A percentile compares a stretch with the other conserved stretches of the same genome.
These are phyloP conservation scores for Trichoderma arundinaceum DNA, from an alignment of 2,329 filamentous ascomycete species.

Conservation along the genomic window DNA sequence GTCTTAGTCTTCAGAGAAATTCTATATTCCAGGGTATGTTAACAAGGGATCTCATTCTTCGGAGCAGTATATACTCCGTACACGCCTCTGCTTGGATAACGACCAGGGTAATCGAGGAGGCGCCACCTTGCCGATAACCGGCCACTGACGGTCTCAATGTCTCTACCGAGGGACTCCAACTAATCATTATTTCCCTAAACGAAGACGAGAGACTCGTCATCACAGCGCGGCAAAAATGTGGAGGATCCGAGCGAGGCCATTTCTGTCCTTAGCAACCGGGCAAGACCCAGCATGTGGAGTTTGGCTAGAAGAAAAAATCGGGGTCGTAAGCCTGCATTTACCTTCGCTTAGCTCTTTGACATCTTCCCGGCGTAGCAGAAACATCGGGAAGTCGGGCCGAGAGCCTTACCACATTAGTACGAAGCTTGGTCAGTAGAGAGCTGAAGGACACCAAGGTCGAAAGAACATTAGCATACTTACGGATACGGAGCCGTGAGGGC, in stretches of 20 bases:
- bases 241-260: not conserved
- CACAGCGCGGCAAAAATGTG: not conserved
- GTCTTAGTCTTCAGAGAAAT: too few relatives aligned
- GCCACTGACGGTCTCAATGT: not conserved
- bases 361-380: not conserved
- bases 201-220: not conserved
- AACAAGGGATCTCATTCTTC: too few relatives aligned
- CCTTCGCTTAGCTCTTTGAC: not conserved
- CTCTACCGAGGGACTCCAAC: not conserved
- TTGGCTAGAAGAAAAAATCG: not conserved
- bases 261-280: not conserved
- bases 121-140: not conserved
- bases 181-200: not conserved
- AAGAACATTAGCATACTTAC: not conserved
- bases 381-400: constrained; percentile 16
- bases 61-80: too few relatives aligned
- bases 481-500: not conserved
- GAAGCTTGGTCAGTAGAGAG: not conserved
- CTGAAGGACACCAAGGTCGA: not conserved
- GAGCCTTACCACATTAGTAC: not conserved
- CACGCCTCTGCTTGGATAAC: too few relatives aligned
- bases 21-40: too few relatives aligned
- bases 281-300: not conserved
- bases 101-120: too few relatives aligned
- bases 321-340: not conserved